Base-by-base conservation (phyloP, 2,329 filamentous ascomycete genomes). In the Xylaria arbuscula region DNA sequence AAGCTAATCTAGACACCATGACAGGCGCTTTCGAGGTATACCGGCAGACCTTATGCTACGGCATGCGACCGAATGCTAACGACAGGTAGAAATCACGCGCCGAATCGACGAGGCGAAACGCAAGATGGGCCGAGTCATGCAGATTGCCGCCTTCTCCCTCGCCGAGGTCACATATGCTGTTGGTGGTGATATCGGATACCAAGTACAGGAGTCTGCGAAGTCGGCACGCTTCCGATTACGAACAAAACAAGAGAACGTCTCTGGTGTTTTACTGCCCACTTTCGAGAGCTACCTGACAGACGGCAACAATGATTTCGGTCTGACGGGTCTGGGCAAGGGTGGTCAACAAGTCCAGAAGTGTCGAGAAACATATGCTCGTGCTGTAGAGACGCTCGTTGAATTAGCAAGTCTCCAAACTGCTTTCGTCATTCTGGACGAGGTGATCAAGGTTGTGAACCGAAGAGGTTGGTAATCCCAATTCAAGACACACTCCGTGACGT, bases 41-140 rank as follows among this genome's bases (percentile, higher is more conserved):
- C 22, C 47, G 34, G 32, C 47, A 24, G 13, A 34, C 6, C 2
- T 55, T 22, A 34, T 11, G 3, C 36, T 51, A 47, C 28, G 15
- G 38, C 10, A 2, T 56, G 50, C 55, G 55, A 55, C 51, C 24
- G 32, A 45, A 53, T 62, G 38, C 62, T 70, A 19, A 72, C 42
- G n/a, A 24, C 7, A 24, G 17, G 3, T 79, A 93, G 96, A 99
- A 77, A 99, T 99, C 77, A 98, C 96, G 58, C 90, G 90, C 80
- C 92, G 96, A 78, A 99, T 99, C 82, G 95, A 99, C 84, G 96
- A 99, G 81, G 96, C 96, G 50, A 99, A 99, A 83, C 92, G 94
- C 76, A 99, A 99, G 85, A 99, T 99, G 95, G 96, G 96, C 66
- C 89, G 95, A 40, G 96, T 99, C 45, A 99, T 99, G 96, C 95